These are phyloP conservation scores for Flueggea neowawraea DNA, from an alignment of 441 rosid species.

Conservation along the genomic window DNA sequence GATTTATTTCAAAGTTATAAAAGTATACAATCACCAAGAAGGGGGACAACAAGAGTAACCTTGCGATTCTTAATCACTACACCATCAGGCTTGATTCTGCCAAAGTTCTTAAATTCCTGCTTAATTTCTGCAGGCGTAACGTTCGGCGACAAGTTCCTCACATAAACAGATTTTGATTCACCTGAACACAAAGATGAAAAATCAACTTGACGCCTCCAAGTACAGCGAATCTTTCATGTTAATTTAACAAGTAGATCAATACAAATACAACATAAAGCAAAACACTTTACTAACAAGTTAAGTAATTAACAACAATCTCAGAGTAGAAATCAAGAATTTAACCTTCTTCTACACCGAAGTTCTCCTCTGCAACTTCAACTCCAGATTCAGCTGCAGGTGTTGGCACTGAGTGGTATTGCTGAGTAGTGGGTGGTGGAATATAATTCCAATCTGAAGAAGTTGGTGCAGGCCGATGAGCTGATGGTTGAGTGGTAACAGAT, in stretches of 20 bases:
- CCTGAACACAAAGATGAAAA: conserved; percentile 31
- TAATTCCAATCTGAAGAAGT: conserved; percentile 50
- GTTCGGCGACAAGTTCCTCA: conserved; percentile 58
- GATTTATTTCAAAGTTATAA: conserved; percentile 9
- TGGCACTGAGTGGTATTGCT: conserved; percentile 32
- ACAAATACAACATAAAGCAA: not conserved
- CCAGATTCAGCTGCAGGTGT: conserved; percentile 42
- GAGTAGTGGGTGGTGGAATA: conserved; percentile 27
- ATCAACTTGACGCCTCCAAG: conserved; percentile 3
- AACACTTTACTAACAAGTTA: not conserved
- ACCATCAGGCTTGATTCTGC: conserved; percentile 61
- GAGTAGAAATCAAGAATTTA: conserved; percentile 5
- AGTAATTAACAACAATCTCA: not conserved
- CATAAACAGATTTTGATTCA: conserved; percentile 71
- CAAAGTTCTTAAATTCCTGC: conserved; percentile 61
- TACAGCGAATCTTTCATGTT: not conserved
- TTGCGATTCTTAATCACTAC: conserved; percentile 66
- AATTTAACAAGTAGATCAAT: not conserved
- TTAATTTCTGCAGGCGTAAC: conserved; percentile 63
- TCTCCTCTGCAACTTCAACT: conserved; percentile 42
- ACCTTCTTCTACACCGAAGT: conserved; percentile 54
- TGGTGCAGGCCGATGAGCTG: conserved; percentile 28
- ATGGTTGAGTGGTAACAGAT: conserved; percentile 25
- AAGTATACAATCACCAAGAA: not conserved
- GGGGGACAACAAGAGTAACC: conserved; percentile 27